A percentile compares a stretch with the other conserved stretches of the same genome.
Evolutionary conservation across 306 rosid genomes (phyloP).

Genomic region (Sesbania bispinosa): DNA sequence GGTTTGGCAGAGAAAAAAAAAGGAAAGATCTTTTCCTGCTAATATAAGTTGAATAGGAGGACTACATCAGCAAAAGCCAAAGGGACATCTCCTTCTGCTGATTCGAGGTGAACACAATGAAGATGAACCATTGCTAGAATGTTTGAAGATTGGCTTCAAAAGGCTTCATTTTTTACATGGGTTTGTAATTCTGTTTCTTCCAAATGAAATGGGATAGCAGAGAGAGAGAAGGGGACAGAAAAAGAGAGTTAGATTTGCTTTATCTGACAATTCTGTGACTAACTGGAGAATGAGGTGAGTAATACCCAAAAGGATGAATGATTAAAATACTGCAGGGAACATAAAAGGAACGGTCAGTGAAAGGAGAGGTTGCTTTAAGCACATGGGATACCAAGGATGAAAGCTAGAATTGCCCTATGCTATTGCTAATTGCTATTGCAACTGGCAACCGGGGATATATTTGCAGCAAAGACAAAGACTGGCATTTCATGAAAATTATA

Average conservation of each 20-base stretch:
- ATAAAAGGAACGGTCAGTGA: constrained; percentile 23
- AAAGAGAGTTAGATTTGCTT: constrained; percentile 29
- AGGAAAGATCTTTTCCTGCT: not conserved
- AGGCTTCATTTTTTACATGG: constrained; percentile 21
- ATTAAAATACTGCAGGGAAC: not conserved
- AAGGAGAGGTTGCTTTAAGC: constrained; percentile 32
- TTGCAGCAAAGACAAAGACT: constrained; percentile 37
- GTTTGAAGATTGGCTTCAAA: constrained; percentile 28
- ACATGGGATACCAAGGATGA: constrained; percentile 34
- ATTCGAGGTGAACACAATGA: constrained; percentile 6
- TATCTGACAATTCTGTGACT: constrained; percentile 22
- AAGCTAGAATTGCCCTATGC: constrained; percentile 24
- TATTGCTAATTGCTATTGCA: not conserved
- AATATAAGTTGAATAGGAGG: not conserved
- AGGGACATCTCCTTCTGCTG: constrained; percentile 22
- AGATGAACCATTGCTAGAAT: not conserved
- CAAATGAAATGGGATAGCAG: not conserved
- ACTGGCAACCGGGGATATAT: constrained; percentile 9
- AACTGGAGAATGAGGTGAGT: too few species aligned
- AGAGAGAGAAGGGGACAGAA: constrained; percentile 15
- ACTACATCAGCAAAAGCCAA: not conserved
- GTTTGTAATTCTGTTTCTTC: constrained; percentile 6
- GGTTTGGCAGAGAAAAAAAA: not conserved
- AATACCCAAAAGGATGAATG: constrained; percentile 18
- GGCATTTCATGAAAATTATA: too few species aligned